Evolutionary conservation across 768 basidiomycete species (phyloP).

Genomic region (Leucosporidium scottii): DNA sequence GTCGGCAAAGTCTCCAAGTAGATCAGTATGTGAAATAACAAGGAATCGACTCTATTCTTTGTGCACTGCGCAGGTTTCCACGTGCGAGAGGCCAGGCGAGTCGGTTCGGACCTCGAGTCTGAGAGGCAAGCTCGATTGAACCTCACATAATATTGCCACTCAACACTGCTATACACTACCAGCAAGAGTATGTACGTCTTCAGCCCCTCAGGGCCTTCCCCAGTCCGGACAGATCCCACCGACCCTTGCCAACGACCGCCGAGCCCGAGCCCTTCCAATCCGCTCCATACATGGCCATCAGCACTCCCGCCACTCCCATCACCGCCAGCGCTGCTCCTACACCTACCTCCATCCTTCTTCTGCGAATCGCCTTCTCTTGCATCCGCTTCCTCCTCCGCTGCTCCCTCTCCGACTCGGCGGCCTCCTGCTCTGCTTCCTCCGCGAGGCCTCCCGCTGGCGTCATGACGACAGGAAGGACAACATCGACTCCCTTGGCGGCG

Average conservation of each 20-base stretch:
- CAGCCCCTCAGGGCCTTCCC: too few relatives aligned
- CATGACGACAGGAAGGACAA: slow-evolving; percentile 3
- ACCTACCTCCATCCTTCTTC: background rate
- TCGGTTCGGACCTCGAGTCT: too few relatives aligned
- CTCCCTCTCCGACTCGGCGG: background rate
- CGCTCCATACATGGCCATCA: background rate
- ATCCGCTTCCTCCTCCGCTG: background rate
- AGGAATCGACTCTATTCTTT: too few relatives aligned
- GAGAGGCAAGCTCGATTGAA: too few relatives aligned
- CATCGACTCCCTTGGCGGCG: background rate
- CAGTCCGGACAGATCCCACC: background rate
- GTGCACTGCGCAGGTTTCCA: too few relatives aligned
- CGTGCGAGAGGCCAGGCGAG: too few relatives aligned
- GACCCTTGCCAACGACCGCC: background rate
- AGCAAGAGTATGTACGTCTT: too few relatives aligned
- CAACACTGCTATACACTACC: too few relatives aligned
- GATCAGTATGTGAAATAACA: too few relatives aligned
- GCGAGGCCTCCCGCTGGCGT: background rate
- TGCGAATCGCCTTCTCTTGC: background rate
- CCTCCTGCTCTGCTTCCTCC: background rate
- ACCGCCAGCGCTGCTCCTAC: background rate
- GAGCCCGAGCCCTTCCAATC: background rate
- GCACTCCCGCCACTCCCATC: background rate
- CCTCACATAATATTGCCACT: too few relatives aligned
- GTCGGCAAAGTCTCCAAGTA: slow-evolving; percentile 57